Base-by-base conservation (phyloP, 1,139 yeast genomes). In the Arxiozyma slooffiae region DNA sequence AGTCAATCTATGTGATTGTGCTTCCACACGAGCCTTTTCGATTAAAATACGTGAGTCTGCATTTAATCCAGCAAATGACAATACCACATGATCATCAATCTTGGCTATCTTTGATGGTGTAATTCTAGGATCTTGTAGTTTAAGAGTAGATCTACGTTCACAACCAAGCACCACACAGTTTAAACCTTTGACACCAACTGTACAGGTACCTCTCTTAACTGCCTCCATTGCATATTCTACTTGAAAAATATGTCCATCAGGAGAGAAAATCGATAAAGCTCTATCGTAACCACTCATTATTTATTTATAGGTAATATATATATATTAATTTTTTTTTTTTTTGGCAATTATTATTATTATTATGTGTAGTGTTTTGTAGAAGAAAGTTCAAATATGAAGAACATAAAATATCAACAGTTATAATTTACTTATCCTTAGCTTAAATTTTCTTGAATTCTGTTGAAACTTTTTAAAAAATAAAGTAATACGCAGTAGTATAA, bases 211-310 rank as follows among this genome's bases (percentile, higher is more conserved):
- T 71, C 97, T 80, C 68, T 92, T 92, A 50, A 92, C 99, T 1
- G 99, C 99, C 70, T 92, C 99, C 41, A 86, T 78, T 30, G 98
- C 99, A 64, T 92, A 92, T 71, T 92, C 98, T 45, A 94, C 98
- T 77, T 92, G 97, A 75, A 92, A 92, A 67, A 90, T 96, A 69
- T 92, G 97, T 58, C 99, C 99, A 73, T 92, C 98, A 56, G 99
- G 99, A 85, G 96, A 88, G 74, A 92, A 92, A 70, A 92, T 95
- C 54, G 97, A 90, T 65, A 92, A 80, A 54, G 98, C 98, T 79
- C 98, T 83, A 72, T 92, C 98, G 96, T 92, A 92, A 56, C 98
- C 97, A 78, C 97, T 87, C 98, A 92, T 87, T 52, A 20, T 59
- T 30, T 9, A 17, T 7, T 18, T n/a, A 26, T 20, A 18, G 8